phyloP scores from a whole-genome alignment of 306 rosid species.

The Comarum palustre region DNA sequence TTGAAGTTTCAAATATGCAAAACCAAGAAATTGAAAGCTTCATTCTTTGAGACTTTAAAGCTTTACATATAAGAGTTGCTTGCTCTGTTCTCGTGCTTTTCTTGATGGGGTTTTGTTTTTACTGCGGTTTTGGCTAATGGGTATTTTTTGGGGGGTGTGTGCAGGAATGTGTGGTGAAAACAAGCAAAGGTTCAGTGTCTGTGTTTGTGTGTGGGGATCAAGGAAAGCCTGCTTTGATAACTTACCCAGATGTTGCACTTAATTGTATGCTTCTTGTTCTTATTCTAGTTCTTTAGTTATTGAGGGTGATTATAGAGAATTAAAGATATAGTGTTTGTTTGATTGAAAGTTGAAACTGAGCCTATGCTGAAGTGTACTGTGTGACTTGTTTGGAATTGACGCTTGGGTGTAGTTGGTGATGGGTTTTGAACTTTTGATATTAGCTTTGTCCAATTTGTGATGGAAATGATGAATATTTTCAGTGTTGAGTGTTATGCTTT shows the following conservation, averaged over 20 bases:
- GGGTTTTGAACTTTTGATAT: constrained; percentile 1
- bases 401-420: constrained; percentile 8
- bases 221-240: constrained; percentile 79
- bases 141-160: neutral
- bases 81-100: neutral
- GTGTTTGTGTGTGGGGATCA: constrained; percentile 86
- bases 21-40: constrained; percentile 8
- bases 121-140: neutral
- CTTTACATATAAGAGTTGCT: neutral
- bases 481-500: neutral
- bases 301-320: neutral
- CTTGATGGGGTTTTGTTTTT: constrained; percentile 17
- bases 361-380: constrained; percentile 10
- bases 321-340: neutral
- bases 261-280: constrained; percentile 50
- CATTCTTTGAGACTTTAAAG: neutral
- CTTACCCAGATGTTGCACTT: constrained; percentile 84
- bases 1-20: neutral
- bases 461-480: neutral
- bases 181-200: constrained; percentile 72
- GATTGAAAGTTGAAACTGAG: constrained; percentile 2
- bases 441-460: neutral
- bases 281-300: neutral
- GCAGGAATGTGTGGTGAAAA: constrained; percentile 75
- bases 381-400: neutral